Evolutionary conservation across 2,329 filamentous ascomycete species (phyloP).

Genomic region (Ophiocordyceps sinensis): DNA sequence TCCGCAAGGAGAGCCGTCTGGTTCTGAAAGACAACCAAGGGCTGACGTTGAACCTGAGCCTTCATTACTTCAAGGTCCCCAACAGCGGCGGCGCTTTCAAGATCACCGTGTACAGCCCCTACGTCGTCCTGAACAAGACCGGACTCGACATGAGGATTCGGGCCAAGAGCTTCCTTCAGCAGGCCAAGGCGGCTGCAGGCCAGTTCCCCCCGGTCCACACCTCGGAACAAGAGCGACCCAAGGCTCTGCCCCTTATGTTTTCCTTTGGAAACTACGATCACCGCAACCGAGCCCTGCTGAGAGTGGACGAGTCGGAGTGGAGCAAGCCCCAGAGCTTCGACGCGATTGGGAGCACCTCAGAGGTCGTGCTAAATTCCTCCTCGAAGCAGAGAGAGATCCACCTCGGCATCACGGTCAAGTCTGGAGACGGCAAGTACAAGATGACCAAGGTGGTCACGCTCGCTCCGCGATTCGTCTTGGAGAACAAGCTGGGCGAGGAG

Average conservation of each 20-base stretch:
- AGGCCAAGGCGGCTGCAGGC: constrained; percentile 69
- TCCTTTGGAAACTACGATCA: constrained; percentile 80
- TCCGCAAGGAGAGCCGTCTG: constrained; percentile 66
- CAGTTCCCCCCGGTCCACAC: constrained; percentile 46
- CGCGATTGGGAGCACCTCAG: constrained; percentile 83
- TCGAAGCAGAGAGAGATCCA: constrained; percentile 70
- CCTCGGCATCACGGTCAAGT: constrained; percentile 73
- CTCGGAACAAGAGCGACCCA: constrained; percentile 42
- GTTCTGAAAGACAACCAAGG: constrained; percentile 76
- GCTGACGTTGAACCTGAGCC: constrained; percentile 61
- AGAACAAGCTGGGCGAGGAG: constrained; percentile 83
- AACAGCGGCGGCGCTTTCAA: constrained; percentile 93
- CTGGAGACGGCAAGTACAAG: constrained; percentile 95
- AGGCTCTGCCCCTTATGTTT: constrained; percentile 88
- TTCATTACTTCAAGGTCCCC: constrained; percentile 84
- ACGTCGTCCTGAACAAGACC: constrained; percentile 90
- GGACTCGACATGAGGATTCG: constrained; percentile 78
- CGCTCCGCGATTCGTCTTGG: constrained; percentile 80
- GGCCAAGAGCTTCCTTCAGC: constrained; percentile 77
- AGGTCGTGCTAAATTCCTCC: constrained; percentile 67
- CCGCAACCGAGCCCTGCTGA: constrained; percentile 78
- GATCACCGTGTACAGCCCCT: constrained; percentile 88
- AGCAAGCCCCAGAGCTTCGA: constrained; percentile 97
- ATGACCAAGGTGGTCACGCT: constrained; percentile 91
- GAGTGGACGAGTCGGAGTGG: constrained; percentile 83